Percentiles rank a stretch among this genome's conserved stretches.
Conservation (phyloP, 2,329 filamentous ascomycete genomes). For the Huntiella decipiens region DNA sequence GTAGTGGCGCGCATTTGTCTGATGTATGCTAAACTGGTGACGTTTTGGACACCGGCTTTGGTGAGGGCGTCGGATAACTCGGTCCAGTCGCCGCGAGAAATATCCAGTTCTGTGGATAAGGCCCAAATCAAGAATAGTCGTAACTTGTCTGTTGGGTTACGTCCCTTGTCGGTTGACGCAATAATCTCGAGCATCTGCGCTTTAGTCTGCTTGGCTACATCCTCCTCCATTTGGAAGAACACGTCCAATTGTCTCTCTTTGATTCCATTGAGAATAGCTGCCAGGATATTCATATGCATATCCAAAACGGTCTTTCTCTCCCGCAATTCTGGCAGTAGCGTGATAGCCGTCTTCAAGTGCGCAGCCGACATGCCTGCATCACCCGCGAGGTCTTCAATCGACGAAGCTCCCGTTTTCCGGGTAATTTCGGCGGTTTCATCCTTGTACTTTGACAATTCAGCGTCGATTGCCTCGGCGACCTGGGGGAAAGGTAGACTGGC, state of each 20-base stretch:
- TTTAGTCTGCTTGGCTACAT: constrained; percentile 78
- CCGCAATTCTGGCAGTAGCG: constrained; percentile 71
- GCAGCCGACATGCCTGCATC: constrained; percentile 79
- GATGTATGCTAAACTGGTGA: constrained; percentile 64
- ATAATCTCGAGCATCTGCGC: constrained; percentile 74
- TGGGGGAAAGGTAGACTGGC: constrained; percentile 81
- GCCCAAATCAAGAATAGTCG: constrained; percentile 95
- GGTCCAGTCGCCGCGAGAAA: constrained; percentile 63
- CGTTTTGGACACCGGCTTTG: constrained; percentile 49
- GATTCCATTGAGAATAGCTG: constrained; percentile 56
- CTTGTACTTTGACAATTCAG: constrained; percentile 83
- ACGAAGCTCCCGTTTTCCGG: constrained; percentile 81
- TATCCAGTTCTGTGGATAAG: constrained; percentile 77
- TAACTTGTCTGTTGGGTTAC: constrained; percentile 71
- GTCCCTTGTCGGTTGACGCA: constrained; percentile 64
- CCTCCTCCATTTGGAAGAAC: constrained; percentile 90
- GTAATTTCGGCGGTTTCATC: constrained; percentile 89
- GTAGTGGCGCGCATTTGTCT: constrained; percentile 85
- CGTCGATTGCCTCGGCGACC: constrained; percentile 89
- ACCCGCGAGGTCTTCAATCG: constrained; percentile 79
- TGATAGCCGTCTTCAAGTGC: constrained; percentile 90
- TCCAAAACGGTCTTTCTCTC: constrained; percentile 86
- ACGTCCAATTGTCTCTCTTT: constrained; percentile 91
- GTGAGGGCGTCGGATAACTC: constrained; percentile 72
- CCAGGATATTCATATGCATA: constrained; percentile 78